Evolutionary conservation across 768 basidiomycete genomes (phyloP).

Genomic region (Mycena galericulata): DNA sequence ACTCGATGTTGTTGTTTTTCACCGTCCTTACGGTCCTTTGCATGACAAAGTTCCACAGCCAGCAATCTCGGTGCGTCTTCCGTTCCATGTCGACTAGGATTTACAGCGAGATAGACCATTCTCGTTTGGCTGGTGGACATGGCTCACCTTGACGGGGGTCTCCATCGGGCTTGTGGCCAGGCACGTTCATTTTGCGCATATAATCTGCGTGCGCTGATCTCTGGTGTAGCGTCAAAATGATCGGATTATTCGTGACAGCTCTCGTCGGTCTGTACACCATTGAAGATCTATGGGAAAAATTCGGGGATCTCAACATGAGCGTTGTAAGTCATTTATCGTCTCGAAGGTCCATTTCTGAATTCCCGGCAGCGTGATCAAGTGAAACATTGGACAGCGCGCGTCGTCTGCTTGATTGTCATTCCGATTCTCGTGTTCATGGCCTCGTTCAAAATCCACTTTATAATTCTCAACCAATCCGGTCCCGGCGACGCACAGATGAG

Average conservation of each 20-base stretch:
- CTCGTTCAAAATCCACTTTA: conserved; percentile 96
- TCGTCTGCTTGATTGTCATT: conserved; percentile 86
- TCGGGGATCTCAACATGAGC: conserved; percentile 94
- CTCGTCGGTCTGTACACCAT: conserved; percentile 96
- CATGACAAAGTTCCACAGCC: conserved; percentile 96
- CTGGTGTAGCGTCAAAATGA: conserved; percentile 85
- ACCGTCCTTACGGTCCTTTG: conserved; percentile 97
- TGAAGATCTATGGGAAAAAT: conserved; percentile 98
- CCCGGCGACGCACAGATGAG: conserved; percentile 99
- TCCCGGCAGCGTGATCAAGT: conserved; percentile 80
- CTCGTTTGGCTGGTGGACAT: conserved; percentile 74
- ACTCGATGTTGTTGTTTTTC: conserved; percentile 98
- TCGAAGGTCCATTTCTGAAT: conserved; percentile 5
- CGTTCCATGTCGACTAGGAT: conserved; percentile 8
- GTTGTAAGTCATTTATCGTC: conserved; percentile 64
- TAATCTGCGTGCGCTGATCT: conserved; percentile 7
- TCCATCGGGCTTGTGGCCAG: conserved; percentile 88
- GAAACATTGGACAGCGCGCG: conserved; percentile 92
- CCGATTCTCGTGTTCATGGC: conserved; percentile 94
- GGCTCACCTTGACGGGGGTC: conserved; percentile 18
- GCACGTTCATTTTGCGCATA: conserved; percentile 43
- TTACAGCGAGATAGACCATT: conserved; percentile 74
- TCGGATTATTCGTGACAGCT: conserved; percentile 95
- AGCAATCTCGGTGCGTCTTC: conserved; percentile 85
- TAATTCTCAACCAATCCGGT: conserved; percentile 93